phyloP scores from a whole-genome alignment of 192 early-diverging fungal species.

The Gryganskiella cystojenkinii region DNA sequence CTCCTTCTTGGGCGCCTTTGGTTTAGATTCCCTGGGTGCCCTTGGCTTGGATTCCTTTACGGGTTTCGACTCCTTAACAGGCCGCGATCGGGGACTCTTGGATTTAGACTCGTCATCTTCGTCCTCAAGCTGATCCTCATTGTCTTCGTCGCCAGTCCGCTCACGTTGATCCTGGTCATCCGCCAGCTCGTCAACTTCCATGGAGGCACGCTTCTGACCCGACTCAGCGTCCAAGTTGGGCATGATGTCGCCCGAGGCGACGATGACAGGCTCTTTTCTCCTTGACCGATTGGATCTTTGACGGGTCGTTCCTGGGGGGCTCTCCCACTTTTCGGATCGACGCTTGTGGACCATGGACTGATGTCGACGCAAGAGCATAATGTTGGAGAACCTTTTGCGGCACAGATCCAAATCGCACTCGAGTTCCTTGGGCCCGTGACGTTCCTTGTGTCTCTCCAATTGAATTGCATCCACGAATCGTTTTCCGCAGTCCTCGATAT shows the following conservation, averaged over 20 bases:
- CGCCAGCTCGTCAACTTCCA: slow-evolving; percentile 26
- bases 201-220: slow-evolving; percentile 3
- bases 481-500: slow-evolving; percentile 52
- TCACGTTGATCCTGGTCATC: background rate
- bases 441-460: slow-evolving; percentile 42
- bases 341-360: slow-evolving; percentile 53
- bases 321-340: slow-evolving; percentile 52
- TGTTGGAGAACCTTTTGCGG: slow-evolving; percentile 43
- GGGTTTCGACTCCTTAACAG: slow-evolving; percentile 3
- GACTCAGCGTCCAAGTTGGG: slow-evolving; percentile 26
- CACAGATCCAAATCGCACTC: slow-evolving; percentile 50
- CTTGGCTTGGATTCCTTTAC: slow-evolving; percentile 21
- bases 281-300: slow-evolving; percentile 45
- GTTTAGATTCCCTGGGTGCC: slow-evolving; percentile 4
- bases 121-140: slow-evolving; percentile 18
- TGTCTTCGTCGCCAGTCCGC: slow-evolving; percentile 11
- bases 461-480: slow-evolving; percentile 50
- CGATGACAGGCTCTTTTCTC: slow-evolving; percentile 44
- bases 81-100: background rate
- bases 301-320: slow-evolving; percentile 35
- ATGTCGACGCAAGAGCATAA: slow-evolving; percentile 47
- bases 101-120: slow-evolving; percentile 4
- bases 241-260: slow-evolving; percentile 52
- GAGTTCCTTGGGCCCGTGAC: slow-evolving; percentile 49
- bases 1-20: slow-evolving; percentile 5